Base-by-base conservation (phyloP, 371 early-diverging fungal genomes). In the Mucor racemosus region DNA sequence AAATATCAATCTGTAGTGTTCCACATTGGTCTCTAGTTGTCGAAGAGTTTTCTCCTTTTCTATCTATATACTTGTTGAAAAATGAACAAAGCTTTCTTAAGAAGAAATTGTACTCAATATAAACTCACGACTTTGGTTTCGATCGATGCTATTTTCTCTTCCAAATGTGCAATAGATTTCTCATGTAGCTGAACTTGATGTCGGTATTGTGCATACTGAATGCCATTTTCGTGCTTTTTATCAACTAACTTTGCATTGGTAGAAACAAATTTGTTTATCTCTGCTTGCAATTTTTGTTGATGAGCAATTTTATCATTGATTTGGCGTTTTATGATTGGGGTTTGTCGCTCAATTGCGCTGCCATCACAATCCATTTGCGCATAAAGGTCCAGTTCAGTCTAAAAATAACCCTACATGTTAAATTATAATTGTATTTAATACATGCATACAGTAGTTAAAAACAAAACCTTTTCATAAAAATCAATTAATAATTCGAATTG, bases 301-400 rank as follows among this genome's bases (percentile, higher is more conserved):
- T 53, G 15, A 4, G 36, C 36, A 5, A 5, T 44, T 34, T 46
- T 60, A 11, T 60, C 17, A 34, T 46, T 33, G 7, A 60, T 60
- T 7, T 11, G 21, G 3, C 6, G 19, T 13, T 36, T 14, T 7
- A 53, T 53, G 21, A 9, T 15, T 5, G 38, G 19, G 7, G 21
- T 39, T 14, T 53, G 54, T 6, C 39, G 26, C 26, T 39, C 54
- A 39, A 21, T 50, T 10, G 15, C 50, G 14, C 50, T 19, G 19
- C 53, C 40, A 31, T 48, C 50, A n/a, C 39, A 50, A 17, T 62
- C 60, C 41, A 62, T 53, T 38, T 53, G 62, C 10, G 50, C 39
- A 40, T 38, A 53, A 4, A 62, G 48, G n/a, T 38, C 50, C 26
- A 26, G 54, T 17, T 62, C 53, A n/a, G 54, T 48, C 62, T 53